Evolutionary conservation across 2,329 filamentous ascomycete species (phyloP).

Genomic region (Rosellinia necatrix): DNA sequence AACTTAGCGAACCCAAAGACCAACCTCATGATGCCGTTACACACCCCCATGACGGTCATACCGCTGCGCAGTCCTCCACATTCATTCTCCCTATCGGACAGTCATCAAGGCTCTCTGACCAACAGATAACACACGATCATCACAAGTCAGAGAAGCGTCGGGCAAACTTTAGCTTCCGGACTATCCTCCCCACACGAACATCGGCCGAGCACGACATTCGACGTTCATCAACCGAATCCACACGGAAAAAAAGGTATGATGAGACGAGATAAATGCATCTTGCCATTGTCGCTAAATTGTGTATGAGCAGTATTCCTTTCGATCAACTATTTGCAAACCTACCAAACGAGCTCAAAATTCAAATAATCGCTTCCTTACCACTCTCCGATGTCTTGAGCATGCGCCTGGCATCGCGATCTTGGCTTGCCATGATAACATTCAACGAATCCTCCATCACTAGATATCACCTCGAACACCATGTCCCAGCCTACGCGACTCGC

Average conservation of each 20-base stretch:
- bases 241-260: slow-evolving; percentile 36
- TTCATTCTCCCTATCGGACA: slow-evolving; percentile 55
- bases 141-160: slow-evolving; percentile 40
- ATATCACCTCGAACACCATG: slow-evolving; percentile 62
- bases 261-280: neutral
- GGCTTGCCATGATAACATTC: slow-evolving; percentile 62
- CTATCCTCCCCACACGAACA: slow-evolving; percentile 39
- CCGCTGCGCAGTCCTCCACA: slow-evolving; percentile 44
- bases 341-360: slow-evolving; percentile 66
- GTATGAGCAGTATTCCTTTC: slow-evolving; percentile 48
- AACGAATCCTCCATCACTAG: slow-evolving; percentile 66
- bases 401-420: slow-evolving; percentile 61
- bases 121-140: slow-evolving; percentile 41
- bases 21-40: slow-evolving; percentile 44
- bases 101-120: slow-evolving; percentile 38
- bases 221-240: slow-evolving; percentile 33
- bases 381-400: slow-evolving; percentile 65
- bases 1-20: slow-evolving; percentile 55
- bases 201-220: slow-evolving; percentile 40
- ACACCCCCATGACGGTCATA: slow-evolving; percentile 34
- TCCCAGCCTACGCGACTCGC: slow-evolving; percentile 63
- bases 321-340: slow-evolving; percentile 62
- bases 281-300: slow-evolving; percentile 8
- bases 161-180: slow-evolving; percentile 39
- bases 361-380: slow-evolving; percentile 64